phyloP scores from a whole-genome alignment of 768 basidiomycete genomes.

The Rubroboletus pulcherrimus region DNA sequence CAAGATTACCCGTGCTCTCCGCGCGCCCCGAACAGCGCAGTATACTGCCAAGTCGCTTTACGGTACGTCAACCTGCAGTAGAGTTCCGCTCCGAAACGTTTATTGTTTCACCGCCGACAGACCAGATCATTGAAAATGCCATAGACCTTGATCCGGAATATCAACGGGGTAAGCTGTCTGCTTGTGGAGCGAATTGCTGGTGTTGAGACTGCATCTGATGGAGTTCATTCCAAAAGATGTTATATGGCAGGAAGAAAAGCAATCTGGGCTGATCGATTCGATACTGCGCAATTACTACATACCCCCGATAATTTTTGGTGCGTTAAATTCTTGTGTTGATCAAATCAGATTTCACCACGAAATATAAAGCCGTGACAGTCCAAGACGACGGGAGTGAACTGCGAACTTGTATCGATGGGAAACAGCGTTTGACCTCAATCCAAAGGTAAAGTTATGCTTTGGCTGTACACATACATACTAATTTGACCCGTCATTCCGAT shows the following conservation, averaged over 20 bases:
- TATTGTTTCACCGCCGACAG: constrained; percentile 27
- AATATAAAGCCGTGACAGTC: constrained; percentile 35
- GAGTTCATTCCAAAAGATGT: constrained; percentile 39
- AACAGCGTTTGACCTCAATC: constrained; percentile 67
- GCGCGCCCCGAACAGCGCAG: constrained; percentile 36
- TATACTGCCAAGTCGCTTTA: constrained; percentile 44
- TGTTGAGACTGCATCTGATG: neutral
- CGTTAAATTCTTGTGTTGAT: constrained; percentile 7
- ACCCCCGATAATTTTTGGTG: constrained; percentile 66
- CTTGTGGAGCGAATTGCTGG: neutral
- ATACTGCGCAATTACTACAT: constrained; percentile 61
- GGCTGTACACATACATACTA: neutral
- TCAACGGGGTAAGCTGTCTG: constrained; percentile 48
- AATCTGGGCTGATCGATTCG: constrained; percentile 60
- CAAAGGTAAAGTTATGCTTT: constrained; percentile 39
- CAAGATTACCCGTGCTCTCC: constrained; percentile 31
- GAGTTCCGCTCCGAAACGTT: neutral
- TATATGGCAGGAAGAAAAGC: constrained; percentile 63
- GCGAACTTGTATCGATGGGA: constrained; percentile 66
- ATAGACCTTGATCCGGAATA: constrained; percentile 65
- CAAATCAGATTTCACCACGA: neutral
- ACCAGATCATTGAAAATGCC: constrained; percentile 41
- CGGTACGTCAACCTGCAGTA: constrained; percentile 29
- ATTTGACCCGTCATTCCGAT: neutral
- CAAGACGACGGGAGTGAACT: constrained; percentile 41